A percentile compares a stretch with the other conserved stretches of the same genome.
Conservation (phyloP, 306 rosid genomes). For the Fagus sylvatica region DNA sequence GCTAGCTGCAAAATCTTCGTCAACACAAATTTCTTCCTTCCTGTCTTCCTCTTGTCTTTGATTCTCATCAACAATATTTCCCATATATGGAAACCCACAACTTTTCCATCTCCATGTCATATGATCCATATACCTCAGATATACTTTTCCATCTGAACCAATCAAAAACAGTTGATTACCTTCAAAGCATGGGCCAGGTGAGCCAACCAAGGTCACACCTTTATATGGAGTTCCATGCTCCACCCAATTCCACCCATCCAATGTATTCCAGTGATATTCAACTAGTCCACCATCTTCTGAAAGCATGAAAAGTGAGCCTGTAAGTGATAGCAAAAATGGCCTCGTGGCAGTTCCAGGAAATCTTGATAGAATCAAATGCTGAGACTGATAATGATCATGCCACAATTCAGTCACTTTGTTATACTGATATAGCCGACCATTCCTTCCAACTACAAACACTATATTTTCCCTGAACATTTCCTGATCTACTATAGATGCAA, state of each 20-base stretch:
- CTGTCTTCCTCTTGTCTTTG: slow-evolving; percentile 25
- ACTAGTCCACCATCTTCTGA: slow-evolving; percentile 85
- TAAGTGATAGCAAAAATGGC: slow-evolving; percentile 50
- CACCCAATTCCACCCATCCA: slow-evolving; percentile 89
- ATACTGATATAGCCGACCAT: slow-evolving; percentile 84
- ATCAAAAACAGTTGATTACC: slow-evolving; percentile 70
- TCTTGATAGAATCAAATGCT: slow-evolving; percentile 73
- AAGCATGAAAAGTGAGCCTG: slow-evolving; percentile 86
- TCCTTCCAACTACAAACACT: slow-evolving; percentile 73
- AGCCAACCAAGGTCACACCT: slow-evolving; percentile 61
- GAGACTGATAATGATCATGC: slow-evolving; percentile 94
- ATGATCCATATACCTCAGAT: slow-evolving; percentile 69
- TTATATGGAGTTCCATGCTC: slow-evolving; percentile 89
- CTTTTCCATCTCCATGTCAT: slow-evolving; percentile 84
- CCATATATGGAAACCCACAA: slow-evolving; percentile 59
- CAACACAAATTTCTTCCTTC: slow-evolving; percentile 32
- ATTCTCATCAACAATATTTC: slow-evolving; percentile 32
- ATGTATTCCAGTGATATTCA: slow-evolving; percentile 76
- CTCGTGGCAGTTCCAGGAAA: slow-evolving; percentile 75
- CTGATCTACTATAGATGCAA: slow-evolving; percentile 73
- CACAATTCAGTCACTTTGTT: slow-evolving; percentile 84
- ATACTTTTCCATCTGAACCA: slow-evolving; percentile 89
- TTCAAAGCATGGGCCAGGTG: slow-evolving; percentile 82
- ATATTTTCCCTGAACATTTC: slow-evolving; percentile 78
- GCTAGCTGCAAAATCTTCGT: slow-evolving; percentile 38